Evolutionary conservation across 2,329 filamentous ascomycete genomes (phyloP), one percentile per base, ranked within the genome.

Genomic region (Cytospora leucostoma): DNA sequence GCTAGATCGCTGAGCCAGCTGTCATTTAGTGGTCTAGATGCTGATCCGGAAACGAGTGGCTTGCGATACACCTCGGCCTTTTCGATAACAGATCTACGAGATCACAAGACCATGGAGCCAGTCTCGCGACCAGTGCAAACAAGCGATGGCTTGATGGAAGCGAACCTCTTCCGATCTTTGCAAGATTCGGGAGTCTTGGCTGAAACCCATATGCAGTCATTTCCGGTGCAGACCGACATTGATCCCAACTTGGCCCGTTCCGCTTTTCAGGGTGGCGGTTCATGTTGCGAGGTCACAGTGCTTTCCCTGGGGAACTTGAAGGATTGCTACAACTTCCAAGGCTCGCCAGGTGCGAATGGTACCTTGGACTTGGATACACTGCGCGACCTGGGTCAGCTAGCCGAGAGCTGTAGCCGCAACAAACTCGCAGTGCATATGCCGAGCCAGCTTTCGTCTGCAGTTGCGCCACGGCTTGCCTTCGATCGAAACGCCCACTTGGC

Each of bases 401-500:
- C 59, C 7, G 52, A 56, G 2, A 35, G 37, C 12, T 56, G 59
- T 38, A 19, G 59, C 3, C 33, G 19, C 44, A 50, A 56, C 11
- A 21, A 33, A 10, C 59, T 61, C 33, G 59, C 52, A 8, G 59
- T 61, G 12, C 40, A 56, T n/a, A 47, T 19, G n/a, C 59, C 59
- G 6, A 56, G 51, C 27, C 59, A 61, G 44, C 10, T 61, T 32
- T n/a, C 4, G 8, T 56, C 59, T 61, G 52, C 52, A 27, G 13
- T 56, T 32, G 40, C 52, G 17, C 59, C 59, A 49, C 47, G 59
- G n/a, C 52, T 61, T n/a, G 21, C 52, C 12, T 61, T 61, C 32
- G 59, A 61, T 37, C 59, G 59, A 1, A 61, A 55, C 34, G 59
- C 59, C 4, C 59, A 56, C 19, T 32, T 61, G 5, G 51, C 59